A percentile compares a stretch with the other conserved stretches of the same genome.
Conservation (phyloP, 352 stramenopile genomes). For the Phytophthora tubulina region DNA sequence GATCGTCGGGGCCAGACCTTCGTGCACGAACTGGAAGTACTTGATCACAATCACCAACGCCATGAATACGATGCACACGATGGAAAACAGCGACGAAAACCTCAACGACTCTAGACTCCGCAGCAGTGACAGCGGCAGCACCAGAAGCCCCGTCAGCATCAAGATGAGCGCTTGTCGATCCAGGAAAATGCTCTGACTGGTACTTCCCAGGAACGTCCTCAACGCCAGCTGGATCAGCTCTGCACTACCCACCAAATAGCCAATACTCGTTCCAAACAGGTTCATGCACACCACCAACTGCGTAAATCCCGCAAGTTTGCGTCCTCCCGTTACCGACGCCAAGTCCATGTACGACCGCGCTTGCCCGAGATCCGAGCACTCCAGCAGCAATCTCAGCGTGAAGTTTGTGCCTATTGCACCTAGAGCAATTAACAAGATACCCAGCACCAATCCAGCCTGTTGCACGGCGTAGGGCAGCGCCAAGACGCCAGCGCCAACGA, state of each 20-base stretch:
- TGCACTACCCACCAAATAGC: slow-evolving; percentile 84
- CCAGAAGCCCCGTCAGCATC: slow-evolving; percentile 66
- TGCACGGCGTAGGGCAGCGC: slow-evolving; percentile 85
- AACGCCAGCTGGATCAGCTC: slow-evolving; percentile 80
- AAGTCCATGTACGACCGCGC: slow-evolving; percentile 89
- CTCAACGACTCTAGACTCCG: slow-evolving; percentile 84
- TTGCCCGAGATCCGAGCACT: slow-evolving; percentile 78
- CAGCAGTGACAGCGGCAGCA: slow-evolving; percentile 86
- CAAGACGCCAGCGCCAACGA: slow-evolving; percentile 85
- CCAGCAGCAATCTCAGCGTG: slow-evolving; percentile 80
- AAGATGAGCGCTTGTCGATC: slow-evolving; percentile 77
- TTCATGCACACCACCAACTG: slow-evolving; percentile 88
- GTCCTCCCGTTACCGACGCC: slow-evolving; percentile 68
- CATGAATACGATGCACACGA: slow-evolving; percentile 91
- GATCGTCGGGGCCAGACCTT: slow-evolving; percentile 69
- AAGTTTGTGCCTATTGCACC: slow-evolving; percentile 85
- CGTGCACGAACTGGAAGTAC: slow-evolving; percentile 90
- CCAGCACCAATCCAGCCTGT: slow-evolving; percentile 78
- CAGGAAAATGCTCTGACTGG: slow-evolving; percentile 63
- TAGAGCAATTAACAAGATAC: slow-evolving; percentile 72
- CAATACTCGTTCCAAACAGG: slow-evolving; percentile 88
- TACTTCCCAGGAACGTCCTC: slow-evolving; percentile 53
- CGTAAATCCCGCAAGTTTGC: slow-evolving; percentile 73
- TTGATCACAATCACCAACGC: slow-evolving; percentile 89
- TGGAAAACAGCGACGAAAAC: slow-evolving; percentile 91